phyloP scores from a whole-genome alignment of 2,329 filamentous ascomycete species.

The Phialemonium atrogriseum region DNA sequence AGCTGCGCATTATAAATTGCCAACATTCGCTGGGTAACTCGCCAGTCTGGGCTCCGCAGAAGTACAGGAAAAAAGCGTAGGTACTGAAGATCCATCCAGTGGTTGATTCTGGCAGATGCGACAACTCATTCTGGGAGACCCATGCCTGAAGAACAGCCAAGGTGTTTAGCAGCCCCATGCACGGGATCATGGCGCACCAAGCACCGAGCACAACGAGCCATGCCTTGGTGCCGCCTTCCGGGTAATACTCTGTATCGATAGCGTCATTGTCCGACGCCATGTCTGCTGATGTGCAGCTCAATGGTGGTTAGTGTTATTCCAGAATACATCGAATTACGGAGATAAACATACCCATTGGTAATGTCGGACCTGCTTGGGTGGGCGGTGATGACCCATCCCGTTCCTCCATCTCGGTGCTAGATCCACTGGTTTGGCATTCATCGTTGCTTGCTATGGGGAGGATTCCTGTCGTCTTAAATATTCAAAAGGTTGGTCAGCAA shows the following conservation, averaged over 20 bases:
- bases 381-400: too few relatives aligned
- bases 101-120: conserved; percentile 45
- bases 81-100: conserved; percentile 69
- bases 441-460: too few relatives aligned
- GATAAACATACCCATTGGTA: too few relatives aligned
- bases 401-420: too few relatives aligned
- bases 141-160: conserved; percentile 61
- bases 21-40: neutral
- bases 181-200: conserved; percentile 56
- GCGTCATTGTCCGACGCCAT: too few relatives aligned
- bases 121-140: conserved; percentile 54
- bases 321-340: too few relatives aligned
- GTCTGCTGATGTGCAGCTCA: too few relatives aligned
- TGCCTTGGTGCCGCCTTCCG: conserved; percentile 59
- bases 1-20: neutral
- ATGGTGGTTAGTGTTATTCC: too few relatives aligned
- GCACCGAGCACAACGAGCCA: conserved; percentile 67
- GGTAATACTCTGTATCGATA: conserved; percentile 38
- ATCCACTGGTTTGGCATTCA: too few relatives aligned
- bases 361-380: too few relatives aligned
- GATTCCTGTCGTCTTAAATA: too few relatives aligned
- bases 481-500: too few relatives aligned
- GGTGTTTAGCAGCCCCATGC: conserved; percentile 59
- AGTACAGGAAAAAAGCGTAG: conserved; percentile 63
- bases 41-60: conserved; percentile 61